These are phyloP conservation scores for Paramyrothecium sp. DNA, from an alignment of 2,329 filamentous ascomycete genomes.

Conservation along the genomic window DNA sequence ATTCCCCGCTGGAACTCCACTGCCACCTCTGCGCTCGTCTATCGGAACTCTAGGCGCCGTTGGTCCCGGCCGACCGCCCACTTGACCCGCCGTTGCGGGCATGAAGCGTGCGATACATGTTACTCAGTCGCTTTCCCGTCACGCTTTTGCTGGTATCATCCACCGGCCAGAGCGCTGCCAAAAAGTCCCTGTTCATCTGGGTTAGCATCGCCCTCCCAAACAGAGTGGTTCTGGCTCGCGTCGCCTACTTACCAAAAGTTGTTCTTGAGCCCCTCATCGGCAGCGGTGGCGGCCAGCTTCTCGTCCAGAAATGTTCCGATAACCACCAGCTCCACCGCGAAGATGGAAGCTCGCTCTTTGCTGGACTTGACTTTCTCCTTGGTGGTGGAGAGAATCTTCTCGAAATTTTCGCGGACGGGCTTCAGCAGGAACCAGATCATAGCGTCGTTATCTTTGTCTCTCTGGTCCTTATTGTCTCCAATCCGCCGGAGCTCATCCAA, in stretches of 20 bases:
- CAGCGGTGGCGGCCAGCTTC: conserved; percentile 38
- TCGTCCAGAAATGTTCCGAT: conserved; percentile 63
- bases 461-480: conserved; percentile 49
- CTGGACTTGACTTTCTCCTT: conserved; percentile 61
- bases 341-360: conserved; percentile 59
- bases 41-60: conserved; percentile 23
- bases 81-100: conserved; percentile 28
- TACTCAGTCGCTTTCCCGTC: conserved; percentile 41
- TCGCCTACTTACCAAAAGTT: conserved; percentile 46
- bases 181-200: conserved; percentile 35
- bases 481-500: conserved; percentile 43
- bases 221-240: neutral
- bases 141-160: conserved; percentile 43
- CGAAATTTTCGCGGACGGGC: conserved; percentile 59
- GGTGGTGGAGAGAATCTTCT: conserved; percentile 58
- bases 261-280: conserved; percentile 41
- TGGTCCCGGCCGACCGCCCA: conserved; percentile 25
- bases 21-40: too few species aligned
- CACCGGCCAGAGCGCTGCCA: conserved; percentile 45
- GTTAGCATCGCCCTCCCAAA: conserved; percentile 14
- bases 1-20: too few species aligned
- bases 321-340: conserved; percentile 58
- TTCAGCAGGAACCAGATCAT: conserved; percentile 52
- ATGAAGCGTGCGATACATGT: conserved; percentile 41
- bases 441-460: conserved; percentile 42